phyloP scores from a whole-genome alignment of 371 early-diverging fungal species.

The Rhizomucor miehei region DNA sequence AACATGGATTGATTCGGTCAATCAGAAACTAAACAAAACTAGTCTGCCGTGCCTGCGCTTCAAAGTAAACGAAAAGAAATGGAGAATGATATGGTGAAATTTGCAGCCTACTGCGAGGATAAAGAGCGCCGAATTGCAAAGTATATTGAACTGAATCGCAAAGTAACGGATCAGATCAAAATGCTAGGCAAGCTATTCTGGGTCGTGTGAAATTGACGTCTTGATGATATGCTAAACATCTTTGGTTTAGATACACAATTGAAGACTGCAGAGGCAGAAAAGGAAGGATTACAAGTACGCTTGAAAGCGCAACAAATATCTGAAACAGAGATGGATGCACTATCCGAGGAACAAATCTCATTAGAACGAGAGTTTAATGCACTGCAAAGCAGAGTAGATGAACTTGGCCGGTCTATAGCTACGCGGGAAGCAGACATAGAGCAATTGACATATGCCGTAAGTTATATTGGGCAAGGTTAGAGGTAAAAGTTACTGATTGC shows the following conservation, averaged over 20 bases:
- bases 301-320: background rate
- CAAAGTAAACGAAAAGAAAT: slow-evolving; percentile 48
- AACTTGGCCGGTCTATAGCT: background rate
- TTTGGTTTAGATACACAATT: background rate
- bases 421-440: background rate
- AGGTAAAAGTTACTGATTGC: background rate
- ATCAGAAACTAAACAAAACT: background rate
- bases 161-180: background rate
- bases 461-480: background rate
- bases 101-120: slow-evolving; percentile 19
- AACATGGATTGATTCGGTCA: background rate
- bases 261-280: background rate
- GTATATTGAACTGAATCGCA: slow-evolving; percentile 10
- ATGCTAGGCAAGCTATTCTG: slow-evolving; percentile 2
- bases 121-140: slow-evolving; percentile 6
- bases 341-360: background rate
- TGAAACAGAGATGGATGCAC: background rate
- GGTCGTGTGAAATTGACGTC: no score
- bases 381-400: background rate
- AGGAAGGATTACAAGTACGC: background rate
- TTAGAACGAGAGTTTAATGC: background rate
- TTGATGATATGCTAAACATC: no score
- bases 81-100: slow-evolving; percentile 21
- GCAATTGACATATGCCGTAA: background rate
- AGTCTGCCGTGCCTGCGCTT: slow-evolving; percentile 58